Percentiles rank a stretch among this genome's conserved stretches.
Evolutionary conservation across 257 asterid genomes (phyloP).

Genomic region (Nicotiana tomentosiformis): DNA sequence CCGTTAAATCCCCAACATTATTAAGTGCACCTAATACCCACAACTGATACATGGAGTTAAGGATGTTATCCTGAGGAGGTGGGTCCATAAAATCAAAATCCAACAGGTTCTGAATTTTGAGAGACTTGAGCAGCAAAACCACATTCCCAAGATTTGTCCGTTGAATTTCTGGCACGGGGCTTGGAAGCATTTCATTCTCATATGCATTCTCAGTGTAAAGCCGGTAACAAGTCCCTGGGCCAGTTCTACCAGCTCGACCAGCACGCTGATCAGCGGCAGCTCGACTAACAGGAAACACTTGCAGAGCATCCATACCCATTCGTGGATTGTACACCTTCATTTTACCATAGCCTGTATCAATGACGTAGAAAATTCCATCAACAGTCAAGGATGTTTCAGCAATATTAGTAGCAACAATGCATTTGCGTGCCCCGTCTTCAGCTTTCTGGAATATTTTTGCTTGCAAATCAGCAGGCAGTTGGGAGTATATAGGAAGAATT

Average conservation of each 20-base stretch:
- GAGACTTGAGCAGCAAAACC: constrained; percentile 79
- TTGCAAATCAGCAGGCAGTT: constrained; percentile 95
- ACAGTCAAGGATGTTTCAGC: constrained; percentile 97
- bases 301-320: constrained; percentile 99
- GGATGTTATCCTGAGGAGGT: constrained; percentile 93
- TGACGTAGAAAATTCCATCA: constrained; percentile 86
- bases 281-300: constrained; percentile 90
- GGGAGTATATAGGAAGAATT: constrained; percentile 95
- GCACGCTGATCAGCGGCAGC: constrained; percentile 99
- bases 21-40: constrained; percentile 95
- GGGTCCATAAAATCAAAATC: constrained; percentile 98
- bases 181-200: constrained; percentile 76
- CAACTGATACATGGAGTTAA: constrained; percentile 89
- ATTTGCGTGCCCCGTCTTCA: constrained; percentile 93
- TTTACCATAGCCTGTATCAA: constrained; percentile 88
- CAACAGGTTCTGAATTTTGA: constrained; percentile 69
- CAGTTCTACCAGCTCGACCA: constrained; percentile 98
- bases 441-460: constrained; percentile 92
- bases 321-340: constrained; percentile 96
- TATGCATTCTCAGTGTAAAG: constrained; percentile 84
- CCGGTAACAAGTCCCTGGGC: constrained; percentile 96
- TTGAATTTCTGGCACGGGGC: constrained; percentile 95
- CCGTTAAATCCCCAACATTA: constrained; percentile 81
- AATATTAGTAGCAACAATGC: constrained; percentile 92
- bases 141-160: constrained; percentile 95